A percentile compares a stretch with the other conserved stretches of the same genome.
phyloP scores from a whole-genome alignment of 192 early-diverging fungal species.

The Gaertneriomyces semiglobifer region DNA sequence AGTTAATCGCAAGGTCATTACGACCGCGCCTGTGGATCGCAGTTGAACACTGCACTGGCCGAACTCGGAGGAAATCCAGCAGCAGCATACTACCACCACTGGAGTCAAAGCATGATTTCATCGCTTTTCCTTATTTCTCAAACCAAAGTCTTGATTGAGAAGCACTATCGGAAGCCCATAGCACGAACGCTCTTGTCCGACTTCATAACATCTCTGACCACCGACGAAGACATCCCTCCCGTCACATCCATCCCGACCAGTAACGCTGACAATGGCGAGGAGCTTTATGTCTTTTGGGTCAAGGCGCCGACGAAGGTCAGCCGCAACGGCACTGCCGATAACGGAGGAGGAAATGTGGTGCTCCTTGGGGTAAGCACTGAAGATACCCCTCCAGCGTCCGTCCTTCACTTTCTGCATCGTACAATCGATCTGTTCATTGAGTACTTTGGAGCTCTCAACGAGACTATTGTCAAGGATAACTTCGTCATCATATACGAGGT shows the following conservation, averaged over 20 bases:
- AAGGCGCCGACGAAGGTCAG: slow-evolving; percentile 42
- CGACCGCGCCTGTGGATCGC: too few species aligned
- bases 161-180: slow-evolving; percentile 75
- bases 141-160: slow-evolving; percentile 83
- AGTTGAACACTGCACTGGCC: too few species aligned
- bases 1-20: too few species aligned
- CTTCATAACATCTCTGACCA: slow-evolving; percentile 38
- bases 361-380: slow-evolving; percentile 70
- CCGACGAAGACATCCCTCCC: slow-evolving; percentile 58
- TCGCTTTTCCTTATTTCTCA: not conserved
- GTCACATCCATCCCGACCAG: slow-evolving; percentile 38
- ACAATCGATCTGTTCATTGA: slow-evolving; percentile 74
- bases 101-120: too few species aligned
- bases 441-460: slow-evolving; percentile 81
- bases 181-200: slow-evolving; percentile 60
- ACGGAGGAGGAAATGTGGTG: slow-evolving; percentile 39
- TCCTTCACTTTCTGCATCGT: slow-evolving; percentile 82
- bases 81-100: too few species aligned
- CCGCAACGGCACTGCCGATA: slow-evolving; percentile 41
- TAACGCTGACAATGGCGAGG: slow-evolving; percentile 33
- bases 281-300: slow-evolving; percentile 54
- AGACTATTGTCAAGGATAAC: slow-evolving; percentile 83
- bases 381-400: slow-evolving; percentile 81
- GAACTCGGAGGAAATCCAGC: too few species aligned
- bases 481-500: slow-evolving; percentile 88